Evolutionary conservation across 257 asterid species (phyloP), one percentile per base, ranked within the genome.

Genomic region (Jaltomata sinuosa): DNA sequence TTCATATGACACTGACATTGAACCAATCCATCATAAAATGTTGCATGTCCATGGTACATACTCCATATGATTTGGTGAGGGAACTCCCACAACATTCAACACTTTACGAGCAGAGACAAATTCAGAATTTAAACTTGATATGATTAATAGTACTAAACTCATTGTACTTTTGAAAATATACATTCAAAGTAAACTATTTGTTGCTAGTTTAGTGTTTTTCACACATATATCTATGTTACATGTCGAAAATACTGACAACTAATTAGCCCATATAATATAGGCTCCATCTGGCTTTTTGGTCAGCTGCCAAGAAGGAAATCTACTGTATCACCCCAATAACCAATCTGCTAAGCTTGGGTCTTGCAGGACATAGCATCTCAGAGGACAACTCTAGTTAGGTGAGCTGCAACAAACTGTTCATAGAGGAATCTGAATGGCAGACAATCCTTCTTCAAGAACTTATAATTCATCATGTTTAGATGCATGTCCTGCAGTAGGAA

Each of bases 381-480:
- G 62, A 69, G 62, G 40, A 21, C 9, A 32, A 53, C 45, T 40
- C 77, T 55, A n/a, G 40, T 55, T 32, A 57, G 42, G 8, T 36
- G 5, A 50, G 32, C 32, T 11, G 57, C 29, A 25, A 50, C 5
- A 83, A 71, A n/a, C 72, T 53, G 57, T 72, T 15, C 31, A 40
- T 59, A 36, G 19, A 52, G 16, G 34, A 40, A 62, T 22, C n/a
- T 34, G 69, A 14, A 31, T 52, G 77, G 57, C 22, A 53, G 25
- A 49, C 9, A 12, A 27, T 53, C 21, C 80, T 62, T 61, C 78
- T 77, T 52, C 18, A 8, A 61, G 50, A 61, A 67, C 85, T 87
- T 84, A 94, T 79, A 94, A 85, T 87, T 93, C 97, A n/a, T 91
- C 98, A 87, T 92, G 95, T 80, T 62, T 87, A 11, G 91, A 74